Base-by-base conservation (phyloP, 352 stramenopile genomes). In the Phytophthora podocarpi region DNA sequence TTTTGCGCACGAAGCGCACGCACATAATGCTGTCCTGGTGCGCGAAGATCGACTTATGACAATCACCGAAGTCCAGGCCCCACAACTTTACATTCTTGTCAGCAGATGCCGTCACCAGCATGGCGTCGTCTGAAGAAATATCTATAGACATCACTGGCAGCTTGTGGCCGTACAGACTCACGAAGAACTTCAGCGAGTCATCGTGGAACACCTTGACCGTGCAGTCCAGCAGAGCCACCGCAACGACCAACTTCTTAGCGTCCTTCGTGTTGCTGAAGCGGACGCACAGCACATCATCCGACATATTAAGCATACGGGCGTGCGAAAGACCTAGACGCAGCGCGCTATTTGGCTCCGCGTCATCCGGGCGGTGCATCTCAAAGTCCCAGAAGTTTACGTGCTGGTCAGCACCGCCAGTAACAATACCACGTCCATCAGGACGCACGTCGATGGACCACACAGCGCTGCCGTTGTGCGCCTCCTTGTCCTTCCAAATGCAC, bases 81-180 rank as follows among this genome's bases (percentile, higher is more conserved):
- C 97, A 99, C 27, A 99, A 86, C 72, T 99, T 99, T 41, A 99
- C 93, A 49, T 98, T 99, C 70, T 99, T 99, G 74, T 99, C 98
- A 4, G 98, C 97, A 40, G 93, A 98, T 24, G 89, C 97, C 12
- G 97, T 99, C 35, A 98, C 97, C 5, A 99, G 82, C 73, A 99
- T 97, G 9, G 91, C 82, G 71, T 99, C 95, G 75, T 99, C 98
- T 35, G 94, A 91, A 23, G 93, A 98, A 47, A 98, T 98, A 76
- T 99, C 97, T 77, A 99, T 95, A 7, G 92, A 94, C 68, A 99
- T 93, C 11, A 99, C 97, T 0, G 97, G 97, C 42, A 99, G 84
- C 60, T 99, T 99, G 78, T 99, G 98, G 10, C 98, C 98, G 70
- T 99, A 99, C 5, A 99, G 71, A 60, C 89, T 98, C 42, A 99